Evolutionary conservation across 2,329 filamentous ascomycete species (phyloP).

Genomic region (Parafenestella ontariensis): DNA sequence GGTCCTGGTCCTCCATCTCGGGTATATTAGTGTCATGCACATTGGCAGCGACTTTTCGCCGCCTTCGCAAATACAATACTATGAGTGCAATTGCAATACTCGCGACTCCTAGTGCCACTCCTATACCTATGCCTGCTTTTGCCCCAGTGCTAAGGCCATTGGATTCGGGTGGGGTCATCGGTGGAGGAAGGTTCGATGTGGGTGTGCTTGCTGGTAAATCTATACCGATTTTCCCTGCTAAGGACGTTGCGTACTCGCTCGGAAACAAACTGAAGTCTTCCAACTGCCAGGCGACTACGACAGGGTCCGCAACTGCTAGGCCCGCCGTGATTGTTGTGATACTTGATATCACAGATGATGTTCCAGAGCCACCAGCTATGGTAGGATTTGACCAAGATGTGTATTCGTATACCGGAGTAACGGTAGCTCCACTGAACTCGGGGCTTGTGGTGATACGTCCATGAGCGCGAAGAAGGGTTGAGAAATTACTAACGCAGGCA

Average conservation of each 20-base stretch:
- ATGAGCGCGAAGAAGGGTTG: not conserved
- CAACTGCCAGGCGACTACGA: conserved; percentile 10
- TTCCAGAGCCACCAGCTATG: not conserved
- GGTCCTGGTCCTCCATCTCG: conserved; percentile 3
- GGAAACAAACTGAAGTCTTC: conserved; percentile 11
- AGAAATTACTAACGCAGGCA: not conserved
- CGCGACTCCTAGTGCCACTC: not conserved
- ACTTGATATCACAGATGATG: not conserved
- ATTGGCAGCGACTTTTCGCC: not conserved
- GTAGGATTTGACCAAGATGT: not conserved
- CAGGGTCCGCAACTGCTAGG: conserved; percentile 12
- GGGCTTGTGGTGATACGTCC: not conserved
- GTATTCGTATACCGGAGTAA: not conserved
- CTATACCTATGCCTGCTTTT: conserved; percentile 6
- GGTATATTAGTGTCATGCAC: not conserved
- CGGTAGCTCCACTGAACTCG: not conserved
- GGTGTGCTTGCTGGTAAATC: not conserved
- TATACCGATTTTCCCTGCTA: conserved; percentile 8
- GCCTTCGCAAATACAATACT: not conserved
- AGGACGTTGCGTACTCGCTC: conserved; percentile 4
- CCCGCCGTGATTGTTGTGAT: conserved; percentile 4
- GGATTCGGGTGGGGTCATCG: not conserved
- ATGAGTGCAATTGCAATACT: not conserved
- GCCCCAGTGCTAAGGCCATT: not conserved
- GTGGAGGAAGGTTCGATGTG: not conserved